Base-by-base conservation (phyloP, 495 filamentous ascomycete species). In the Hypoxylon cercidicola region DNA sequence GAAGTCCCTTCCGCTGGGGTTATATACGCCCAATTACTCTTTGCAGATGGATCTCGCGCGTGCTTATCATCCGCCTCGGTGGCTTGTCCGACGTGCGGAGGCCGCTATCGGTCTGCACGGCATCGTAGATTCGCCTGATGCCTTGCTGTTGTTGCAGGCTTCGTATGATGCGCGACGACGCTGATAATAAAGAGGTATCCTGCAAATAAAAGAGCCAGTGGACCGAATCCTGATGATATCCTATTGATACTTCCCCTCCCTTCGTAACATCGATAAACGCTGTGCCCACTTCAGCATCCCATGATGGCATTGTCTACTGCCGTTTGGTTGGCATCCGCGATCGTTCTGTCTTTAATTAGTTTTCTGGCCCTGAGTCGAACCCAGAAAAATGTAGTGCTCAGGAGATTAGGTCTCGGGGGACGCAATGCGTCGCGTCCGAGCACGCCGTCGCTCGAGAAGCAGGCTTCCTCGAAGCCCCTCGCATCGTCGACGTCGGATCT, bases 371-470 rank as follows among this genome's bases (percentile, higher is more conserved):
- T 75, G 0, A 71, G 21, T 20, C 62, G 62, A 35, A 40, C 49
- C 0, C 73, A 71, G 59, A 72, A 68, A 20, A 49, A 72, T 48
- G 53, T 65, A 40, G 48, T 76, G 7, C 37, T 60, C n/a, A 45
- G 54, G 19, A 55, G 50, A 15, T 39, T 74, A 19, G 57, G 66
- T 15, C 54, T 70, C 23, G 15, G 44, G 13, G 16, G 54, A 45
- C 37, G 20, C 37, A 23, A 19, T 25, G 48, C 55, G 16, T 59
- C 57, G 8, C 61, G 55, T 37, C 70, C 68, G 13, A 60, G 50
- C 43, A 69, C 61, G 1, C 64, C 64, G 15, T 23, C 28, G 19
- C 61, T 71, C 6, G 68, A 73, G 59, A 68, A 73, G 48, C 54
- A 71, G 35, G 41, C 34, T 1, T 19, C 40, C 12, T 59, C 64